phyloP scores from a whole-genome alignment of 2,329 filamentous ascomycete species.

The Sphaerulina vaccinii region DNA sequence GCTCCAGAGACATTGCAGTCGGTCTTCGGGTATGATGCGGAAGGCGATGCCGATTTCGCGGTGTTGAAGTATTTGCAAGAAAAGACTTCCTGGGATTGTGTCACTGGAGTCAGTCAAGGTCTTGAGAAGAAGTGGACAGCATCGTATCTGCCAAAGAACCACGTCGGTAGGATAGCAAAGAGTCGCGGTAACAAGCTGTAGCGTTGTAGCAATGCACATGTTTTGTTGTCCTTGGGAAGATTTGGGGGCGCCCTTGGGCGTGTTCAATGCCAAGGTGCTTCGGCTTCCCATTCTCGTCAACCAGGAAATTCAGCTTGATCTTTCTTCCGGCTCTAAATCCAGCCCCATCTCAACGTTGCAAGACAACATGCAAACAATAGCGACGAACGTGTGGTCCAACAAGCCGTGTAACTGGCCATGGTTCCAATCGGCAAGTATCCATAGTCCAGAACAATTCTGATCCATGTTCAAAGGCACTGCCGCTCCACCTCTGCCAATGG shows the following conservation, averaged over 20 bases:
- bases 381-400: no score
- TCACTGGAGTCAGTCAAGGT: slow-evolving; percentile 33
- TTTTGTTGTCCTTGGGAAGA: background rate
- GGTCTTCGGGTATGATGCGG: slow-evolving; percentile 36
- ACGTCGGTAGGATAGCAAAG: slow-evolving; percentile 22
- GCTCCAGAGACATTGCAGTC: slow-evolving; percentile 20
- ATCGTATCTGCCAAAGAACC: slow-evolving; percentile 34
- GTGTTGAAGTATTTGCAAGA: slow-evolving; percentile 29
- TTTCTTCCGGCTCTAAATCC: no score
- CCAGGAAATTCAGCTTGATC: slow-evolving; percentile 4
- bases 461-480: background rate
- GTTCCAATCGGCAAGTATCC: no score
- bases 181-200: slow-evolving; percentile 20
- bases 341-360: background rate
- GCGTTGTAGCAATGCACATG: background rate
- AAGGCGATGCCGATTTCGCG: slow-evolving; percentile 36
- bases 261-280: slow-evolving; percentile 10
- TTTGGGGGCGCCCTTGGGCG: background rate
- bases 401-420: no score
- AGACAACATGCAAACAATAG: background rate
- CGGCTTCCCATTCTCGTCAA: slow-evolving; percentile 2
- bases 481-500: background rate
- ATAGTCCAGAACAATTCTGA: no score
- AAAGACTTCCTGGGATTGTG: slow-evolving; percentile 28
- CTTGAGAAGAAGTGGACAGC: slow-evolving; percentile 36